A percentile compares a stretch with the other conserved stretches of the same genome.
Conservation (phyloP, 2,329 filamentous ascomycete species). For the Claviceps spartinae region DNA sequence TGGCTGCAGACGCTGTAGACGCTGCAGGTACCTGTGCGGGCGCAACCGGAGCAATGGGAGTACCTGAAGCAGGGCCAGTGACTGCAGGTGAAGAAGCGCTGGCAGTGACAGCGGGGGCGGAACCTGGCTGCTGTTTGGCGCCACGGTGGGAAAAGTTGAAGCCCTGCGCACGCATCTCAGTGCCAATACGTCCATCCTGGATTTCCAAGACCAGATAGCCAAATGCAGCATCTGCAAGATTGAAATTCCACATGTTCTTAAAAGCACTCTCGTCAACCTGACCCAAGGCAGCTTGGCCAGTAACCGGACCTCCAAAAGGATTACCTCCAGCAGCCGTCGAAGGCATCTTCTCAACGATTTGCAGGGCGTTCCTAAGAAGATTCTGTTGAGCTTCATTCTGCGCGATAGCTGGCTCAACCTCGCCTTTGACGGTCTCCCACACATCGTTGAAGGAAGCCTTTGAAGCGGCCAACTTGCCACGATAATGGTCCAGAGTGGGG, state of each 20-base stretch:
- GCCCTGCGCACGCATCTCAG: constrained; percentile 95
- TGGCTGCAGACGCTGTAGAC: constrained; percentile 19
- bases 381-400: constrained; percentile 92
- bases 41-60: constrained; percentile 22
- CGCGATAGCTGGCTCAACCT: constrained; percentile 87
- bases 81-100: constrained; percentile 14
- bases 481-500: constrained; percentile 93
- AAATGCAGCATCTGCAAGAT: constrained; percentile 91
- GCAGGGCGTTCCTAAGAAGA: constrained; percentile 77
- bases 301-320: constrained; percentile 79
- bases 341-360: constrained; percentile 97
- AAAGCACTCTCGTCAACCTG: constrained; percentile 97
- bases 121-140: constrained; percentile 53
- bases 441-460: constrained; percentile 99
- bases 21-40: constrained; percentile 20
- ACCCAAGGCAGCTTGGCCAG: constrained; percentile 58
- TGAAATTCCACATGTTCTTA: constrained; percentile 99
- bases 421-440: constrained; percentile 94
- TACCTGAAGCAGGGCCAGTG: constrained; percentile 13
- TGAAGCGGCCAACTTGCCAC: constrained; percentile 92
- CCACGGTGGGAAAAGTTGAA: constrained; percentile 98
- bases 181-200: constrained; percentile 89
- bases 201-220: constrained; percentile 92
- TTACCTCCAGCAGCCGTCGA: constrained; percentile 89
- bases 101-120: constrained; percentile 22